Evolutionary conservation across 805 yeast genomes (phyloP).

Genomic region (Metschnikowia peoriensis): DNA sequence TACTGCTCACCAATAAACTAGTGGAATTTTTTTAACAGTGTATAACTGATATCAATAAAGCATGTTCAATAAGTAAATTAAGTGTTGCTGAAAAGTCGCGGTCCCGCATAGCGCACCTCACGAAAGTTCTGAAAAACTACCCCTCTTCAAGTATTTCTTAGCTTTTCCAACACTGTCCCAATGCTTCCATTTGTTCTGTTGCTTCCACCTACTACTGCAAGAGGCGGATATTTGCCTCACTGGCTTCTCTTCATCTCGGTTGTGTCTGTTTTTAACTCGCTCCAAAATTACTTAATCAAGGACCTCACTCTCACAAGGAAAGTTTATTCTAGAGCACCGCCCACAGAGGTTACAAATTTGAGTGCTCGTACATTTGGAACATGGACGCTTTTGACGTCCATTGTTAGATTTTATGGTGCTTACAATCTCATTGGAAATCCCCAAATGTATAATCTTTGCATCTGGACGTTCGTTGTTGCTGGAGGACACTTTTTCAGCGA

Average conservation of each 20-base stretch:
- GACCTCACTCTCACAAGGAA: conserved; percentile 72
- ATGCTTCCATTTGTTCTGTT: conserved; percentile 21
- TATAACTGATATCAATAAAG: not conserved
- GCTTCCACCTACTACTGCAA: conserved; percentile 19
- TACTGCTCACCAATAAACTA: conserved; percentile 32
- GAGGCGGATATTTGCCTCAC: conserved; percentile 55
- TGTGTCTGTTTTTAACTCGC: conserved; percentile 89
- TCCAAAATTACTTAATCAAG: conserved; percentile 72
- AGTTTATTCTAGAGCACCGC: conserved; percentile 58
- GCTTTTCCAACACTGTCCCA: not conserved
- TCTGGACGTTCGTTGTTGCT: conserved; percentile 81
- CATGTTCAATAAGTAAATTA: not conserved
- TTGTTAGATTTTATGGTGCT: conserved; percentile 86
- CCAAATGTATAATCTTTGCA: conserved; percentile 73
- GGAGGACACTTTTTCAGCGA: conserved; percentile 80
- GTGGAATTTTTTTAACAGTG: not conserved
- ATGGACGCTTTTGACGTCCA: conserved; percentile 87
- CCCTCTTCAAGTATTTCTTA: not conserved
- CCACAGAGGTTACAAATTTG: conserved; percentile 44
- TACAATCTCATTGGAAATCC: conserved; percentile 60
- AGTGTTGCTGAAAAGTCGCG: not conserved
- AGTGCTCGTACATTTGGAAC: conserved; percentile 98
- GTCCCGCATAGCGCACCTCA: not conserved
- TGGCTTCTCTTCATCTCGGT: conserved; percentile 59
- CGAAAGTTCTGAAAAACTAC: not conserved